These are phyloP conservation scores for Gyrodon lividus DNA, from an alignment of 768 basidiomycete genomes.

Conservation along the genomic window DNA sequence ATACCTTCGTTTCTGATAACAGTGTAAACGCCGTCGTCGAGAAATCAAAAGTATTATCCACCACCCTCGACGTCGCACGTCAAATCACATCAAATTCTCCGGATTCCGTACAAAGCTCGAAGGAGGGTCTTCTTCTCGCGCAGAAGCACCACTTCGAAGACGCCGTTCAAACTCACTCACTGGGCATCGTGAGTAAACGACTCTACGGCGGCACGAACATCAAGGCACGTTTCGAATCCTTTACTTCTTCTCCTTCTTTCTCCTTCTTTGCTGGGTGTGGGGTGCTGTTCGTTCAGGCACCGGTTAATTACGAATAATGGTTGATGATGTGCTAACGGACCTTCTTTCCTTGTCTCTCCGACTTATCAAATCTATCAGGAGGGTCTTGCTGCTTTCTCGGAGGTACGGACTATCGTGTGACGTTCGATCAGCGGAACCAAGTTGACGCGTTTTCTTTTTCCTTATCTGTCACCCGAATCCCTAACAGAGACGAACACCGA, in stretches of 20 bases:
- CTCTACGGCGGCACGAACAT: constrained; percentile 67
- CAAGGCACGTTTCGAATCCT: constrained; percentile 43
- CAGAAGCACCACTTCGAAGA: constrained; percentile 54
- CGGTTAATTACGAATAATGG: not conserved
- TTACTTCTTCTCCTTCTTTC: constrained; percentile 1
- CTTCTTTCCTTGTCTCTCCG: constrained; percentile 4
- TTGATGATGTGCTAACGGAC: not conserved
- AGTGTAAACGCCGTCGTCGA: constrained; percentile 76
- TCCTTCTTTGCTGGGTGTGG: not conserved
- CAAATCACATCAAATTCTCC: constrained; percentile 67
- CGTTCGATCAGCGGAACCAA: not conserved
- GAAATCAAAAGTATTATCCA: constrained; percentile 46
- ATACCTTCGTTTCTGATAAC: constrained; percentile 10
- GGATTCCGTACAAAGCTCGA: constrained; percentile 76
- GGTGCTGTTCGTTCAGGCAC: constrained; percentile 7
- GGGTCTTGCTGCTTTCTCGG: constrained; percentile 65
- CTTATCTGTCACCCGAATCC: not conserved
- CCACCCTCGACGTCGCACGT: constrained; percentile 62
- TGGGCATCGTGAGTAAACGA: constrained; percentile 48
- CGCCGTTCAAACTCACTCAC: constrained; percentile 44
- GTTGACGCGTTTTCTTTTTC: not conserved
- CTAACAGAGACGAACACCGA: constrained; percentile 45
- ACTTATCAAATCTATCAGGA: constrained; percentile 44
- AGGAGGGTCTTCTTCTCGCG: constrained; percentile 60
- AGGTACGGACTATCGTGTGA: constrained; percentile 17